Evolutionary conservation across 2,329 filamentous ascomycete genomes (phyloP).

Genomic region (Macrophomina pseudophaseolina): DNA sequence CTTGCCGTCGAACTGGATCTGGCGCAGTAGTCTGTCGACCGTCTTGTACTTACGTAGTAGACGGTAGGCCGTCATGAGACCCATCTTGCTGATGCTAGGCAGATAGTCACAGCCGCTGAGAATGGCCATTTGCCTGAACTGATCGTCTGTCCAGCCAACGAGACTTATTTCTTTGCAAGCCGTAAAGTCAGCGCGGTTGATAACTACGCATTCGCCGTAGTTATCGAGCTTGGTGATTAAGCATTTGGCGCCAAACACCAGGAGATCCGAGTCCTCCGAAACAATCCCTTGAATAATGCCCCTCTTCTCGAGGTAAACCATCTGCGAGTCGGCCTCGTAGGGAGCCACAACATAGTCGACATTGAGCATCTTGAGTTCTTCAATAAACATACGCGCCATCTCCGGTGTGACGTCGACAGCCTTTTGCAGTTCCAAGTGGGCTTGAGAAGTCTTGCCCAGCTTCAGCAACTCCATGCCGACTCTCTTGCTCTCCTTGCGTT

Average conservation of each 20-base stretch:
- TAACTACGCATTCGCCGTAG: constrained; percentile 90
- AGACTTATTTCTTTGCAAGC: constrained; percentile 86
- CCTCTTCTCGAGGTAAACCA: constrained; percentile 88
- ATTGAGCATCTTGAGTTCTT: constrained; percentile 80
- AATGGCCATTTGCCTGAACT: constrained; percentile 96
- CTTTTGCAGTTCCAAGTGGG: constrained; percentile 88
- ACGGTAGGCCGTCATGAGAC: constrained; percentile 90
- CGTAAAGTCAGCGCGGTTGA: constrained; percentile 87
- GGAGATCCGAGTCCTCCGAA: constrained; percentile 93
- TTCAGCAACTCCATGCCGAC: constrained; percentile 78
- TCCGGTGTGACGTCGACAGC: constrained; percentile 93
- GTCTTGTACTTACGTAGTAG: constrained; percentile 89
- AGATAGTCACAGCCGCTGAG: constrained; percentile 96
- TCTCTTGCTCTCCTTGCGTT: constrained; percentile 76
- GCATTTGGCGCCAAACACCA: constrained; percentile 92
- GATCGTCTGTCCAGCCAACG: constrained; percentile 86
- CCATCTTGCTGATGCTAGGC: constrained; percentile 81
- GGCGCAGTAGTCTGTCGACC: constrained; percentile 79
- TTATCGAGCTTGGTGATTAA: constrained; percentile 93
- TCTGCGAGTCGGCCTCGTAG: constrained; percentile 96
- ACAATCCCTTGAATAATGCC: constrained; percentile 86
- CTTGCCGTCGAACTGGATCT: constrained; percentile 88
- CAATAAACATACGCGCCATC: constrained; percentile 91
- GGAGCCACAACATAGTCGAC: constrained; percentile 92
- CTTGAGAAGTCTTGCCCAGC: constrained; percentile 79